Evolutionary conservation across 257 asterid species (phyloP).

Genomic region (Nicotiana knightiana): DNA sequence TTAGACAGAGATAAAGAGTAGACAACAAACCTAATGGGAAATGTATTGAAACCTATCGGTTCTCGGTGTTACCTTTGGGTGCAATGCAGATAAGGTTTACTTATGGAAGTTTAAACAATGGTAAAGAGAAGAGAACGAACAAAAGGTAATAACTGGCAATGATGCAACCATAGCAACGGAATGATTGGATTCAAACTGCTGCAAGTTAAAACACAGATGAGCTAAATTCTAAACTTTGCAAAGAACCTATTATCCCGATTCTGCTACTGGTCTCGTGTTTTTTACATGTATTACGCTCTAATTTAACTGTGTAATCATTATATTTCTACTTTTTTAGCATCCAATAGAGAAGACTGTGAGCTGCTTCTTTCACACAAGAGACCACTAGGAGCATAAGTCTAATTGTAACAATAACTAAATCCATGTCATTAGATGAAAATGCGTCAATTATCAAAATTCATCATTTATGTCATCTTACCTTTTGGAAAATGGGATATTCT

Average conservation of each 20-base stretch:
- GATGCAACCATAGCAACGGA: background rate
- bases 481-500: conserved; percentile 79
- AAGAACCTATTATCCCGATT: background rate
- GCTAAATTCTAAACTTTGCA: background rate
- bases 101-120: background rate
- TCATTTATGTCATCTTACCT: conserved; percentile 31
- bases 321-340: background rate
- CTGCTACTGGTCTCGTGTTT: background rate
- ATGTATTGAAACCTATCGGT: no score
- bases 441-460: background rate
- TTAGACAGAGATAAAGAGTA: background rate
- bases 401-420: background rate
- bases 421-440: background rate
- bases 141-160: background rate
- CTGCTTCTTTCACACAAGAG: background rate
- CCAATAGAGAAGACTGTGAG: background rate
- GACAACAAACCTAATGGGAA: background rate
- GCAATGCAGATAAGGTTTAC: background rate
- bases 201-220: background rate
- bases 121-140: background rate
- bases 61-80: background rate
- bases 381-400: background rate
- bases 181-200: background rate
- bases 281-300: background rate
- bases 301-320: background rate